Conservation (phyloP, 768 basidiomycete genomes). For the Kockovaella imperatae region DNA sequence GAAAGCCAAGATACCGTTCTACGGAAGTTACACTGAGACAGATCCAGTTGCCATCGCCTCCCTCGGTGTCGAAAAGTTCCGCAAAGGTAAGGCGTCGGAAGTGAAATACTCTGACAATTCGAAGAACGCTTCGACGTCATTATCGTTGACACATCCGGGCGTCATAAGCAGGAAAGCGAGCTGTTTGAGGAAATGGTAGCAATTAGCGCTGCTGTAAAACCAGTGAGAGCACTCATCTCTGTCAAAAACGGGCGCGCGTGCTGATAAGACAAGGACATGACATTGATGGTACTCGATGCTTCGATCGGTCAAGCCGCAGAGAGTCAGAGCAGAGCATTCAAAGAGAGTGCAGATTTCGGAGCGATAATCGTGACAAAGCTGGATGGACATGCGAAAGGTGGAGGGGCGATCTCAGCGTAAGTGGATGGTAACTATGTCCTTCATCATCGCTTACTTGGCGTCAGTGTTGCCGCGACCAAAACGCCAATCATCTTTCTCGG, state of each 20-base stretch:
- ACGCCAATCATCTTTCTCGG: constrained; percentile 99
- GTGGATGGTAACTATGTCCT: constrained; percentile 40
- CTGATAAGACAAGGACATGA: too few species aligned
- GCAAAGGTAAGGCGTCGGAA: constrained; percentile 53
- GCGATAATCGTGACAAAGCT: constrained; percentile 99
- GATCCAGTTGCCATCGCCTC: constrained; percentile 92
- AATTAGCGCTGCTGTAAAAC: constrained; percentile 85
- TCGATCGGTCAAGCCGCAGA: constrained; percentile 99
- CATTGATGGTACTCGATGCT: constrained; percentile 87
- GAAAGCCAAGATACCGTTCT: constrained; percentile 97
- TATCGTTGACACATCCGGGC: constrained; percentile 94
- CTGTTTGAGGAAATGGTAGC: constrained; percentile 97
- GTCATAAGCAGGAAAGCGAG: constrained; percentile 95
- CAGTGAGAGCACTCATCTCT: constrained; percentile 45
- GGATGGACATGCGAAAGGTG: constrained; percentile 98
- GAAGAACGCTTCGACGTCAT: constrained; percentile 91
- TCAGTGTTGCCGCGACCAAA: constrained; percentile 92
- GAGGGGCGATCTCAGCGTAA: constrained; percentile 97
- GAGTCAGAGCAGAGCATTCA: constrained; percentile 91
- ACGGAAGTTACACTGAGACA: constrained; percentile 97
- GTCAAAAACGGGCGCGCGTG: too few species aligned
- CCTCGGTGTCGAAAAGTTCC: constrained; percentile 92
- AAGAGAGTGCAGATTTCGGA: constrained; percentile 93
- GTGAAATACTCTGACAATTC: not conserved
- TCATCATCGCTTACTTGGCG: not conserved